Evolutionary conservation across 2,329 filamentous ascomycete genomes (phyloP), one percentile per base, ranked within the genome.

Genomic region (Penicillium janthinellum): DNA sequence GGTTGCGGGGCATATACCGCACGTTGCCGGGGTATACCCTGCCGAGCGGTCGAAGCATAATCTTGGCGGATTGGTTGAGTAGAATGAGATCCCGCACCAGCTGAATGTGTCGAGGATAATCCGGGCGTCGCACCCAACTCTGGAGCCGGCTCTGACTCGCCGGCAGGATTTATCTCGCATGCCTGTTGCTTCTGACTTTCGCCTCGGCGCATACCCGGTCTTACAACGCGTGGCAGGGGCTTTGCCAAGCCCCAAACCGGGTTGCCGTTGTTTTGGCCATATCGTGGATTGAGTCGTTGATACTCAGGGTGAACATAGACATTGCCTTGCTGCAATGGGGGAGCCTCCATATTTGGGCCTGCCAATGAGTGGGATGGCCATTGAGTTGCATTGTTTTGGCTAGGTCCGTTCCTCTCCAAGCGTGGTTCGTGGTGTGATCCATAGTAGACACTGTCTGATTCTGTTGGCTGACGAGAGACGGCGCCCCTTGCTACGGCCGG

Each of bases 241-340:
- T 82, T 78, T 1, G 80, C 81, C 38, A 84, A 66, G 61, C 81
- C 78, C 77, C 82, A 84, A 42, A 84, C 74, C 3, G 82, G 82
- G 5, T 65, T 63, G 5, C 81, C 77, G 0, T 75, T 70, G n/a
- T 79, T 73, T 56, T 81, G 76, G 25, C 81, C 81, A 57, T 84
- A 84, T 42, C 78, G 77, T 2, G 82, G 82, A 56, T 84, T 83
- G 2, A 20, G 20, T 12, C 4, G 1, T 22, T 45, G 42, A 22
- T 45, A 45, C 15, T 45, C 42, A 4, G 20, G 42, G 17, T 45
- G 17, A 17, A 45, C 6, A 22, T 25, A 25, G 42, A 45, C 42
- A 12, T 22, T 17, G 42, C 25, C 42, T 17, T 17, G 17, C n/a
- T 17, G 17, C 8, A 12, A 22, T 22, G 20, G 42, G 20, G 10